These are phyloP conservation scores for Naganishia sp. DNA, from an alignment of 1,284 basidiomycete species.

Conservation along the genomic window DNA sequence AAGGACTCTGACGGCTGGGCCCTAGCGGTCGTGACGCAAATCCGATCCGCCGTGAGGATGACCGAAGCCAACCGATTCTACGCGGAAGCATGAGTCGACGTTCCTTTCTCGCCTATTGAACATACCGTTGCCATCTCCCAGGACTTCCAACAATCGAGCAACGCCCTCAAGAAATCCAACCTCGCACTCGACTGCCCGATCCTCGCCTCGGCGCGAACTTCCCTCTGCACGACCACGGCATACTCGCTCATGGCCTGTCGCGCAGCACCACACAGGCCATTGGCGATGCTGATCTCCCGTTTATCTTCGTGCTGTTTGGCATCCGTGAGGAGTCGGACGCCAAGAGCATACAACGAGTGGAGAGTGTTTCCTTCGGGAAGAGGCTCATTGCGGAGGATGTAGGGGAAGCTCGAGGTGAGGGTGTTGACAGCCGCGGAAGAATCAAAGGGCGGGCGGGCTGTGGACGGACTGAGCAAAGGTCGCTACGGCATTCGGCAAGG, in stretches of 20 bases:
- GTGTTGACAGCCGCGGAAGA: not conserved
- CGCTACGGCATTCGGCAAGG: too few relatives aligned
- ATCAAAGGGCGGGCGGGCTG: not conserved
- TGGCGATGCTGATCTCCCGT: not conserved
- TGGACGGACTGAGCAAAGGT: not conserved
- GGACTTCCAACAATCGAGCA: slow-evolving; percentile 16
- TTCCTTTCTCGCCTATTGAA: not conserved
- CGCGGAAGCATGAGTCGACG: not conserved
- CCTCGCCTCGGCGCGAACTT: not conserved
- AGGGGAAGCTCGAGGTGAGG: slow-evolving; percentile 1
- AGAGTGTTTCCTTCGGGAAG: not conserved
- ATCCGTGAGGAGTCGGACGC: slow-evolving; percentile 1
- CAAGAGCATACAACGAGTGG: slow-evolving; percentile 10
- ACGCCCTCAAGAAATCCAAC: slow-evolving; percentile 2
- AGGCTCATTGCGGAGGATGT: slow-evolving; percentile 10
- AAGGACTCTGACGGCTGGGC: too few relatives aligned
- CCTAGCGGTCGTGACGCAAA: not conserved
- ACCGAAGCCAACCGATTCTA: slow-evolving; percentile 22
- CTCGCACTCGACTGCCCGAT: not conserved
- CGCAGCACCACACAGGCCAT: not conserved
- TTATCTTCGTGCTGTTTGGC: not conserved
- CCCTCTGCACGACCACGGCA: slow-evolving; percentile 2
- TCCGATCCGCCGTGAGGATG: slow-evolving; percentile 14
- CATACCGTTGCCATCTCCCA: slow-evolving; percentile 21
- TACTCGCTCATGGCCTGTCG: not conserved